Evolutionary conservation across 2,329 filamentous ascomycete genomes (phyloP), one percentile per base, ranked within the genome.

Genomic region (Cladophialophora immunda): DNA sequence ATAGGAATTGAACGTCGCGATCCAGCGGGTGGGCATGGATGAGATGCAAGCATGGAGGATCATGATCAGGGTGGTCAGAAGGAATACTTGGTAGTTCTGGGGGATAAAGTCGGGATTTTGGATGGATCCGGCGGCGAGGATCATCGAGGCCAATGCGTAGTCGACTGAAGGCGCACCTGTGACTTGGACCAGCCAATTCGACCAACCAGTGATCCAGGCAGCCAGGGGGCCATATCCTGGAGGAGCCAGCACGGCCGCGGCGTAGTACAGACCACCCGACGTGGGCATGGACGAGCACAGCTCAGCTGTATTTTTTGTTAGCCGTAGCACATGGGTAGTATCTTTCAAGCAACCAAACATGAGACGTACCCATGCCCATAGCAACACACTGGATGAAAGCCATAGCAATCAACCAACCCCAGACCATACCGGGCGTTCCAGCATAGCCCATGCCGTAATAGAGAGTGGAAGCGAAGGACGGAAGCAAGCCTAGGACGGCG

Each of bases 331-430:
- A 45, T 2, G 55, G 8, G n/a, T 11, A 55, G 17, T 41, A 17
- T 11, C 13, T 11, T 41, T 58, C 25, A 17, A 34, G 36, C 22
- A 22, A 55, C 45, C 45, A 25, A 25, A 50, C 9, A 4, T 13
- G 11, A 50, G 45, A 50, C 71, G 52, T 64, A 72, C 71, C 72
- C 86, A 89, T 89, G 22, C 85, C 85, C 78, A 87, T 84, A 8
- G 90, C 90, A 64, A 92, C 86, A 76, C 86, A 88, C 74, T 92
- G 86, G 45, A 92, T 91, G 47, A 91, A 91, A 4, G 89, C 71
- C 85, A 92, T 90, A 57, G 89, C 89, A 54, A 92, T 82, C 30
- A 92, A 78, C 90, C 90, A 93, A 4, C 90, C 90, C 90, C 90
- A 92, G 1, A 88, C 89, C 88, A 92, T 91, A 27, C 88, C 71